These are phyloP conservation scores for Casaregolazyma suthepensis DNA, from an alignment of 1,139 yeast species.

Conservation along the genomic window DNA sequence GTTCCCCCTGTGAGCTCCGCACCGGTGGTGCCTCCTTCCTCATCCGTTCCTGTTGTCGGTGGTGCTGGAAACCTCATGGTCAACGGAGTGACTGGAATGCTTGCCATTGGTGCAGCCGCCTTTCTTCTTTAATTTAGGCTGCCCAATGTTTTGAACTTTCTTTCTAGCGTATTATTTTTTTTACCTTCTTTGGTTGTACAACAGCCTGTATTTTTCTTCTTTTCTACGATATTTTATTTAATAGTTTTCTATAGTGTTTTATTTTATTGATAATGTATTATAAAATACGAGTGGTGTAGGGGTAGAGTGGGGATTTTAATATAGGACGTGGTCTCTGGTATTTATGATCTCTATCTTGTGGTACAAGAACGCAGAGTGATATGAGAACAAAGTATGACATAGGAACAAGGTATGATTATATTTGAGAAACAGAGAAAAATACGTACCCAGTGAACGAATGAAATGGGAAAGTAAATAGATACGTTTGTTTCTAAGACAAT, in stretches of 20 bases:
- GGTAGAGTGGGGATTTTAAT: too few species aligned
- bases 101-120: conserved; percentile 11
- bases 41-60: conserved; percentile 1
- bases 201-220: not conserved
- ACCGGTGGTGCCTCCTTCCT: not conserved
- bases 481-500: too few species aligned
- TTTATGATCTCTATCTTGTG: too few species aligned
- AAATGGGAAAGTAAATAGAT: too few species aligned
- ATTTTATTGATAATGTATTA: not conserved
- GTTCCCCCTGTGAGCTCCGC: not conserved
- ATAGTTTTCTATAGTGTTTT: not conserved
- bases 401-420: too few species aligned
- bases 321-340: too few species aligned
- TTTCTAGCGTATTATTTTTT: not conserved
- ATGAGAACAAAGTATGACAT: too few species aligned
- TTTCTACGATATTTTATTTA: not conserved
- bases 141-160: not conserved
- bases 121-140: conserved; percentile 1
- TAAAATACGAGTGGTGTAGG: not conserved
- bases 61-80: conserved; percentile 2
- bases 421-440: too few species aligned
- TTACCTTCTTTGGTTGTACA: not conserved
- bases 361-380: too few species aligned
- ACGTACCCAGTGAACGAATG: too few species aligned
- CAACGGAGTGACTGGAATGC: conserved; percentile 9